Conservation (phyloP, 345 rosid genomes). For the Firmiana major region DNA sequence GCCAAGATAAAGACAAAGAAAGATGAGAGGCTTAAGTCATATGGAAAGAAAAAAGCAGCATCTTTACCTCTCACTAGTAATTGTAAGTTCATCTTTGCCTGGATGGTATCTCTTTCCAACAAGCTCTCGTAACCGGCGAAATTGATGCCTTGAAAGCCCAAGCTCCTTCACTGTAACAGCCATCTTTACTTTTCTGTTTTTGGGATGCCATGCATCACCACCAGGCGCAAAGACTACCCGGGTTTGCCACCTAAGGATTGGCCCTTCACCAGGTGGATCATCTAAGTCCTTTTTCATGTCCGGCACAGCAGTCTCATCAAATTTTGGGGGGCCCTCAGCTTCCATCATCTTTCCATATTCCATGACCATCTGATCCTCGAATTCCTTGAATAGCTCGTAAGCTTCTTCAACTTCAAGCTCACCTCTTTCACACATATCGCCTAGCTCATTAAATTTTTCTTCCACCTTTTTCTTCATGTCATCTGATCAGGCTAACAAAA, state of each 20-base stretch:
- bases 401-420: conserved; percentile 81
- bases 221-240: conserved; percentile 86
- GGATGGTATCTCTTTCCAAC: conserved; percentile 93
- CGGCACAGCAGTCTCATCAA: conserved; percentile 50
- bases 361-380: conserved; percentile 81
- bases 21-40: background rate
- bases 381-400: conserved; percentile 69
- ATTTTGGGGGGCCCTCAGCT: conserved; percentile 54
- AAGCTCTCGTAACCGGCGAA: conserved; percentile 63
- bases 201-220: conserved; percentile 99
- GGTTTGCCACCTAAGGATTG: conserved; percentile 87
- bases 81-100: conserved; percentile 91
- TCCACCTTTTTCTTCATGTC: conserved; percentile 81
- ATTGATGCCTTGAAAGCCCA: conserved; percentile 82
- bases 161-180: conserved; percentile 92
- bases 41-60: background rate
- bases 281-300: conserved; percentile 48
- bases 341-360: conserved; percentile 63
- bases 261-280: conserved; percentile 92
- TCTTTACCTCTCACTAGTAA: conserved; percentile 87
- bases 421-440: conserved; percentile 80
- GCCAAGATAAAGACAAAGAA: background rate
- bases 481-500: conserved; percentile 38
- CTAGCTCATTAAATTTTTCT: conserved; percentile 71
- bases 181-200: conserved; percentile 89